Base-by-base conservation (phyloP, 2,329 filamentous ascomycete species). In the Diplodia scrobiculata region DNA sequence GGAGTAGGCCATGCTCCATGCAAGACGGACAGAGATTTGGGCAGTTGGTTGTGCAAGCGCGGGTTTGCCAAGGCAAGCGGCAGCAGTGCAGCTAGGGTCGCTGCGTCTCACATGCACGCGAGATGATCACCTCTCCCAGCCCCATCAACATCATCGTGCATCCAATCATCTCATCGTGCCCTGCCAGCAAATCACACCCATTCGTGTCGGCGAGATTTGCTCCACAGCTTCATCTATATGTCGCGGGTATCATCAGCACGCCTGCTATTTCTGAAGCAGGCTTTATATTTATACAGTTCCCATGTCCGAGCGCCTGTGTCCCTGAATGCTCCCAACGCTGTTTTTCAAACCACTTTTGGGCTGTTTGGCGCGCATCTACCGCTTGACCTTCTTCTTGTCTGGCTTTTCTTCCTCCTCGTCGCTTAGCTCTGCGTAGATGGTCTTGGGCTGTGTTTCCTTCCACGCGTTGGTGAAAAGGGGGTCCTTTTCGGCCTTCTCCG, bases 401-500 rank as follows among this genome's bases (percentile, higher is more conserved):
- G 86, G 87, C 3, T 84, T 85, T 19, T 82, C 84, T 6, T 86
- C 84, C 63, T 87, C 89, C 47, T 86, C 85, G 17, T 92, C 91
- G 73, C 96, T 94, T 38, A 95, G 73, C 51, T 97, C 91, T 7
- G 91, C 90, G 80, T 96, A 99, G 70, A 97, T 89, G 29, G 93
- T 92, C 71, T 93, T 89, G 0, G 95, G 95, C 79, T 98, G 94
- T 45, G 92, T 98, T 71, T 89, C 85, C 74, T 90, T 90, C 91
- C 92, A 99, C 17, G 93, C 95, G 71, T 91, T 91, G 34, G 95
- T 99, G 74, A 98, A 99, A 72, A 97, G 84, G 0, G 93, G 94
- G 75, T 98, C 93, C 75, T 91, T 94, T 78, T 96, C 88, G 13
- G 93, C 92, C 75, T 96, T 89, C 65, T 96, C 91, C 45, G 92